Evolutionary conservation across 2,329 filamentous ascomycete genomes (phyloP), one percentile per base, ranked within the genome.

Genomic region (Cladophialophora bantiana): DNA sequence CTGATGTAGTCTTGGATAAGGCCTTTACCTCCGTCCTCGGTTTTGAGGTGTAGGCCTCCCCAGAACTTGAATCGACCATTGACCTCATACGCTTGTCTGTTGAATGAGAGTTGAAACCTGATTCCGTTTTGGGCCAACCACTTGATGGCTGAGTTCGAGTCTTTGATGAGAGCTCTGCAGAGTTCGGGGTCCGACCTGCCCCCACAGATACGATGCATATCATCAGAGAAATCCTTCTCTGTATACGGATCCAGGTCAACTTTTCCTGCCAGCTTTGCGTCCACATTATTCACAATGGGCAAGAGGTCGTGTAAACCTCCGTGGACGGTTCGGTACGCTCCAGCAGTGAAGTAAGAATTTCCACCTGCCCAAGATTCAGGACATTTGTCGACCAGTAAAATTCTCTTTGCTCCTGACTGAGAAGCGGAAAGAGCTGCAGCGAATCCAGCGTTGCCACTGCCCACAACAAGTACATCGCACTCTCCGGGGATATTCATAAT

Each of bases 401-500:
- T 42, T 0, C 88, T 72, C 80, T 79, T 5, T 42, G 40, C 40
- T n/a, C 83, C 81, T 55, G 78, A 72, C 66, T 87, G 77, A 0
- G 80, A 79, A 2, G 88, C 86, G 0, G 86, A 83, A 9, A 85
- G 79, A 7, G 87, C 88, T 3, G 88, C 83, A 15, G 80, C 82
- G 76, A 89, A 86, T 12, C 88, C 89, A n/a, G 89, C 88, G 72
- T 89, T 89, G 58, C 88, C 88, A 59, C 84, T 82, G 26, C 89
- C 88, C 36, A 88, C 78, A 5, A 91, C 82, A 6, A 90, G 72
- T 67, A 76, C 73, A 56, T 78, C 75, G 58, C 62, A 66, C 40
- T 4, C 40, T n/a, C 3, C 6, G 13, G 40, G 40, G 15, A 42
- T 6, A 42, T 7, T n/a, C 50, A 53, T 34, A 10, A 1, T 53